Evolutionary conservation across 805 yeast species (phyloP), one percentile per base, ranked within the genome.

Genomic region (Kazachstania psychrophila): DNA sequence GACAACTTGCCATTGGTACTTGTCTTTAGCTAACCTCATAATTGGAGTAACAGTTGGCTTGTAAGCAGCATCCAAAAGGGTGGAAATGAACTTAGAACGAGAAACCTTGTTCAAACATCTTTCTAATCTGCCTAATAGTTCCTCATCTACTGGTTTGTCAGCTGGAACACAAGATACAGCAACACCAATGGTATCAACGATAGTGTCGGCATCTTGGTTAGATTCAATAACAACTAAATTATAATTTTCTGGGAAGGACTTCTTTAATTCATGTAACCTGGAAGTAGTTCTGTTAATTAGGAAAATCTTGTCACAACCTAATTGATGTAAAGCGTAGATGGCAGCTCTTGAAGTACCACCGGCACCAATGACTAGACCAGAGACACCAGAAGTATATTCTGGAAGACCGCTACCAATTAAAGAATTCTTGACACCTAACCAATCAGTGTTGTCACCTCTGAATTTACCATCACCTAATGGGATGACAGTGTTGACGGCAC

Each of bases 291-390:
- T 76, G 65, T 88, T 89, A 40, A 84, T 56, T 66, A 89, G 67
- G 64, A 77, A 86, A 41, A 89, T 83, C 47, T 68, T 75, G 16
- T 63, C 48, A 58, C 94, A 85, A 2, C 96, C 96, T 66, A 89
- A 63, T 42, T 74, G 53, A 53, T 76, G 73, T 46, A 92, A 68
- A 1, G 98, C 96, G 58, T 73, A 87, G 12, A 84, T 75, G 0
- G 96, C 97, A 28, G 98, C 96, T 52, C 96, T 73, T 1, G 96
- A 79, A 18, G 99, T 88, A 30, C 99, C 99, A 28, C 99, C 99
- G 15, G 95, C 96, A 35, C 99, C 99, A 45, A 92, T 68, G 31
- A 92, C 81, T 41, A 88, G 63, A 23, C 96, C 96, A 39, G 70
- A 63, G 10, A 69, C 64, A 3, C 44, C 47, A 12, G 48, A 52